These are phyloP conservation scores for Pyrenophora graminea DNA, from an alignment of 2,329 filamentous ascomycete genomes.

Conservation along the genomic window DNA sequence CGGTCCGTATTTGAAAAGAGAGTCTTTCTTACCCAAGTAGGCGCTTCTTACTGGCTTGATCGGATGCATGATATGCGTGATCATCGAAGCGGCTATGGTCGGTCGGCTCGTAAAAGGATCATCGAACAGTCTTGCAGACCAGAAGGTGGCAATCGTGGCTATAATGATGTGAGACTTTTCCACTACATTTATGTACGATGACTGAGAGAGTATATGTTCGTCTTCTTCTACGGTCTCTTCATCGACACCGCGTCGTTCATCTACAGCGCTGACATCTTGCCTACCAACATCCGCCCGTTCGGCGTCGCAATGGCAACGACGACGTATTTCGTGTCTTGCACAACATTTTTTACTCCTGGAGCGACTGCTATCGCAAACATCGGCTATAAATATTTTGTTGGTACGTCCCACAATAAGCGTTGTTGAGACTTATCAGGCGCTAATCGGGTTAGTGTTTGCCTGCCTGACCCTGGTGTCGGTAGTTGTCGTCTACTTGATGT, in stretches of 20 bases:
- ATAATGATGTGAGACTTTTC: conserved; percentile 13
- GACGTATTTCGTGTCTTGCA: conserved; percentile 24
- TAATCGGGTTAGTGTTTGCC: conserved; percentile 36
- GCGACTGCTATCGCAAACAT: conserved; percentile 27
- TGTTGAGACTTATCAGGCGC: conserved; percentile 8
- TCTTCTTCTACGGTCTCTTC: conserved; percentile 26
- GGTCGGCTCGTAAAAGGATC: conserved; percentile 20
- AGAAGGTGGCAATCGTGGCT: conserved; percentile 29
- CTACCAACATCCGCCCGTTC: conserved; percentile 24
- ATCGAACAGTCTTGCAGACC: conserved; percentile 14
- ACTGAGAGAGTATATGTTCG: conserved; percentile 5
- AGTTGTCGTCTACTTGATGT: conserved; percentile 58
- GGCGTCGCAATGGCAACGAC: conserved; percentile 23
- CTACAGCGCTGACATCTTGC: conserved; percentile 19
- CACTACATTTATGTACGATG: neutral
- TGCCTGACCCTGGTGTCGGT: conserved; percentile 40
- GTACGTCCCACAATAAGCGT: conserved; percentile 13
- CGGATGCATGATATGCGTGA: conserved; percentile 22
- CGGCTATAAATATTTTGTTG: conserved; percentile 31
- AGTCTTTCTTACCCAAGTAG: conserved; percentile 11
- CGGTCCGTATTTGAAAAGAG: no score
- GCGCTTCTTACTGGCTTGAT: conserved; percentile 29
- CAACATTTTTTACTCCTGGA: conserved; percentile 23
- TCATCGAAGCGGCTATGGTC: conserved; percentile 32
- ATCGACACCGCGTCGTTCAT: conserved; percentile 18